These are phyloP conservation scores for Ploettnerulaceae sp. DNA, from an alignment of 2,329 filamentous ascomycete species.

Conservation along the genomic window DNA sequence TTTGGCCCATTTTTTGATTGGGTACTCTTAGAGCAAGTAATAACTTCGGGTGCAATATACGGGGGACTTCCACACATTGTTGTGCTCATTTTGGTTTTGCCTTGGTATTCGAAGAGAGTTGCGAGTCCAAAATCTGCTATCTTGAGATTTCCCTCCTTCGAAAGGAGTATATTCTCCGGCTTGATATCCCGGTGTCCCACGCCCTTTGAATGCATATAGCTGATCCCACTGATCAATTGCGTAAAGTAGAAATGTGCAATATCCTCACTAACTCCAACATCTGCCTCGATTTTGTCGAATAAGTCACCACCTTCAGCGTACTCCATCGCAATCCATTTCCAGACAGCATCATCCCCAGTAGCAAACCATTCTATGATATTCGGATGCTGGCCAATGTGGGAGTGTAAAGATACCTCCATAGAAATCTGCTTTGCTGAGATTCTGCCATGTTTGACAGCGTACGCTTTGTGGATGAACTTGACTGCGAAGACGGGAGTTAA, in stretches of 20 bases:
- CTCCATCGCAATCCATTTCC: constrained; percentile 99
- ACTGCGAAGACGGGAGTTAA: constrained; percentile 82
- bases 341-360: constrained; percentile 76
- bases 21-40: constrained; percentile 45
- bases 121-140: constrained; percentile 96
- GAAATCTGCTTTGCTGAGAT: constrained; percentile 84
- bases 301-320: constrained; percentile 91
- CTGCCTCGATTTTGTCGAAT: constrained; percentile 99
- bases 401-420: constrained; percentile 88
- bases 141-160: constrained; percentile 79
- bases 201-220: constrained; percentile 93
- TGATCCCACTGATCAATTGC: constrained; percentile 83
- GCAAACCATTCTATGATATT: constrained; percentile 94
- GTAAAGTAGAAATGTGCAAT: constrained; percentile 96
- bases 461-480: constrained; percentile 97
- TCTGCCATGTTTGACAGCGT: constrained; percentile 83
- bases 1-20: constrained; percentile 44
- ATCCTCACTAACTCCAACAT: constrained; percentile 89
- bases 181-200: constrained; percentile 90
- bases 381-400: constrained; percentile 79
- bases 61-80: constrained; percentile 95
- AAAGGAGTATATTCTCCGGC: constrained; percentile 92
- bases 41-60: constrained; percentile 94
- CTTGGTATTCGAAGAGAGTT: constrained; percentile 87
- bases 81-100: constrained; percentile 72